Percentiles rank a stretch among this genome's conserved stretches.
Conservation (phyloP, 148 eudicot genomes). For the Rhododendron kiyosumense region DNA sequence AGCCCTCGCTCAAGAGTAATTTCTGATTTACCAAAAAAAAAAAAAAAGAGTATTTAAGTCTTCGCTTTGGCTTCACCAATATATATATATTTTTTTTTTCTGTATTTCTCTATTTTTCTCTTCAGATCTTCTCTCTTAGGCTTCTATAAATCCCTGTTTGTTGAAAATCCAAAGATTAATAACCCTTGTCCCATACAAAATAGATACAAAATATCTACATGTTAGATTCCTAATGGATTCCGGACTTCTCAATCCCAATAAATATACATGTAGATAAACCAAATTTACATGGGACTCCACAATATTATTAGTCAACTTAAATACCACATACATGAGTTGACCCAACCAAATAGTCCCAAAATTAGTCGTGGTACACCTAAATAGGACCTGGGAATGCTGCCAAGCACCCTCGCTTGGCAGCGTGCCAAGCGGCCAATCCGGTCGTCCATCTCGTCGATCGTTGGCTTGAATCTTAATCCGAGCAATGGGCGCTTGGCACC, state of each 20-base stretch:
- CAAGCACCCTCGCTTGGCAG: too few relatives aligned
- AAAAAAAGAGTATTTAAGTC: too few relatives aligned
- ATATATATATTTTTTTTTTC: too few relatives aligned
- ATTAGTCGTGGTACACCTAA: not conserved
- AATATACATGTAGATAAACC: not conserved
- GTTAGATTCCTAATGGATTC: not conserved
- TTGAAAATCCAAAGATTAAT: not conserved
- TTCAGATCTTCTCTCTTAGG: not conserved
- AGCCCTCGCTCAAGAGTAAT: not conserved
- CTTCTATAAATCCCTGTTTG: not conserved
- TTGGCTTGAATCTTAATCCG: too few relatives aligned
- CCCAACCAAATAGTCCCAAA: not conserved
- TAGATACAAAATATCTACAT: not conserved
- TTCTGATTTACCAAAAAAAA: too few relatives aligned
- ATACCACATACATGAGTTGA: not conserved
- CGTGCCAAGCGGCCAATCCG: too few relatives aligned
- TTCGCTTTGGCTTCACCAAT: not conserved
- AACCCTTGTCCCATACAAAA: not conserved
- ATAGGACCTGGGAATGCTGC: too few relatives aligned
- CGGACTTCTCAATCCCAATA: not conserved
- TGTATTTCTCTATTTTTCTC: not conserved
- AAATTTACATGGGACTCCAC: not conserved
- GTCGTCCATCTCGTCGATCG: too few relatives aligned
- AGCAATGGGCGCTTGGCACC: too few relatives aligned
- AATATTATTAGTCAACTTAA: not conserved